A percentile compares a stretch with the other conserved stretches of the same genome.
Conservation (phyloP, 495 filamentous ascomycete genomes). For the Podospora tetraspora region DNA sequence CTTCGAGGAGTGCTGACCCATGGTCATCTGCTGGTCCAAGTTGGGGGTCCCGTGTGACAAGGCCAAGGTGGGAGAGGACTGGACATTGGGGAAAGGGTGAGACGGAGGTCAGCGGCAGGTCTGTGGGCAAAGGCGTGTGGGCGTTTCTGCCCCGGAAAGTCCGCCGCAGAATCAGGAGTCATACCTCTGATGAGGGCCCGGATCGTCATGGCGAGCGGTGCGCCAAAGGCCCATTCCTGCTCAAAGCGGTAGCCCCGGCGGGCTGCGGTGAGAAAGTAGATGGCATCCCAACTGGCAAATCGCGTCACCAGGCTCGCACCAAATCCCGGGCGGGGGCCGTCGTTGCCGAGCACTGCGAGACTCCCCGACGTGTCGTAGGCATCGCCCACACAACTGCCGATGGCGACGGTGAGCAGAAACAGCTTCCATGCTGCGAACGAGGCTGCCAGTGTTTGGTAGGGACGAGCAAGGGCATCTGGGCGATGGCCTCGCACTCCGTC, state of each 20-base stretch:
- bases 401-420: slow-evolving; percentile 59
- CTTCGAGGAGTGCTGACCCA: slow-evolving; percentile 15
- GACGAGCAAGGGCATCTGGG: slow-evolving; percentile 17
- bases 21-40: not conserved
- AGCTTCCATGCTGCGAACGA: slow-evolving; percentile 64
- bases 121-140: not conserved
- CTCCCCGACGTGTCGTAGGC: slow-evolving; percentile 87
- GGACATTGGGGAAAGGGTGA: not conserved
- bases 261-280: slow-evolving; percentile 73
- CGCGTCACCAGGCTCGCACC: slow-evolving; percentile 35
- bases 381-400: slow-evolving; percentile 54
- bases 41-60: not conserved
- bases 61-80: slow-evolving; percentile 10
- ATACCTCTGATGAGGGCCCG: slow-evolving; percentile 30
- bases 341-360: slow-evolving; percentile 34
- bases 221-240: slow-evolving; percentile 95
- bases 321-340: slow-evolving; percentile 58
- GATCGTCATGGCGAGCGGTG: slow-evolving; percentile 55
- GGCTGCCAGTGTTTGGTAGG: slow-evolving; percentile 28
- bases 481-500: slow-evolving; percentile 7
- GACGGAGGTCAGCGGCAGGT: not conserved
- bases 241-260: slow-evolving; percentile 75
- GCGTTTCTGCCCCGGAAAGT: not conserved
- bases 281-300: slow-evolving; percentile 83
- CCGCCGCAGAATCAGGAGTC: not conserved